phyloP scores from a whole-genome alignment of 345 rosid genomes.

The Eucalyptus viminalis region DNA sequence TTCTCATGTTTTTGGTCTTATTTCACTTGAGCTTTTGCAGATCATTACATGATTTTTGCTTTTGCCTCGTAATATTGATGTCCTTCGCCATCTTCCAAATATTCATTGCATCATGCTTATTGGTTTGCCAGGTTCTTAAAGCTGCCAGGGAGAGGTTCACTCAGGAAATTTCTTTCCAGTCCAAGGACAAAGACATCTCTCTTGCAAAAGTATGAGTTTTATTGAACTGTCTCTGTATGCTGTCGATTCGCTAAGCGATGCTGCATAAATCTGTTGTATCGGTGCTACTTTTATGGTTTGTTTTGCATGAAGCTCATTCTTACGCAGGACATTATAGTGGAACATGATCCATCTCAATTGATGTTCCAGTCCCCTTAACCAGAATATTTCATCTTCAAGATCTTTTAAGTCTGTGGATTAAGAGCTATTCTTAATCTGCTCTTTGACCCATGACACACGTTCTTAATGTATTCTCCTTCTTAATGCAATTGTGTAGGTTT shows the following conservation, averaged over 20 bases:
- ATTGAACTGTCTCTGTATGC: background rate
- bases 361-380: background rate
- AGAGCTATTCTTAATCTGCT: background rate
- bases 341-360: background rate
- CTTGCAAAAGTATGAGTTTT: slow-evolving; percentile 48
- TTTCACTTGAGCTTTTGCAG: background rate
- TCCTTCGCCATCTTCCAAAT: background rate
- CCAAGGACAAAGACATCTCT: slow-evolving; percentile 71
- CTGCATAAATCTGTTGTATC: background rate
- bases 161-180: slow-evolving; percentile 54
- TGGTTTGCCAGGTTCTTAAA: slow-evolving; percentile 36
- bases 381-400: background rate
- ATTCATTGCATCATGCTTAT: slow-evolving; percentile 2
- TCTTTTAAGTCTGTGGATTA: background rate
- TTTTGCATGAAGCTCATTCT: background rate
- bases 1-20: background rate
- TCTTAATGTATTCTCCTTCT: background rate
- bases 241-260: background rate
- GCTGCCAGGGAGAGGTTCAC: slow-evolving; percentile 59
- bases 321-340: background rate
- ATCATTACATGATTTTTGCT: background rate
- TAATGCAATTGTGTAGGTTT: slow-evolving; percentile 26
- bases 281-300: background rate
- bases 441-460: background rate
- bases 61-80: background rate